A percentile compares a stretch with the other conserved stretches of the same genome.
phyloP scores from a whole-genome alignment of 345 rosid species.

The Eucalyptus tenuipes region DNA sequence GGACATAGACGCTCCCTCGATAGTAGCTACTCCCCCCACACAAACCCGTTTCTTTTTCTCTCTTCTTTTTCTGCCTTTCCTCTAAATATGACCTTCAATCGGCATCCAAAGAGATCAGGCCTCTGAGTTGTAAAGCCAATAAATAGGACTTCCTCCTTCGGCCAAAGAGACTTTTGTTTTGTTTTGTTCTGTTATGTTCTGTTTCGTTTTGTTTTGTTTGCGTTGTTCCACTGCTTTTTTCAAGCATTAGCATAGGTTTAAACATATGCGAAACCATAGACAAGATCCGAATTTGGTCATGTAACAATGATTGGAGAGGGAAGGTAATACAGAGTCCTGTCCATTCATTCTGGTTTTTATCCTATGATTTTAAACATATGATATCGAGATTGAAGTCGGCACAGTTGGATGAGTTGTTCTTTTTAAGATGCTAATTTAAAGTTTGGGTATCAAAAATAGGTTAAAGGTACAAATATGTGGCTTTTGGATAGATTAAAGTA shows the following conservation, averaged over 20 bases:
- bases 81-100: conserved; percentile 1
- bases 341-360: not conserved
- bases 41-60: not conserved
- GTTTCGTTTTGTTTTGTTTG: not conserved
- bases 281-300: not conserved
- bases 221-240: not conserved
- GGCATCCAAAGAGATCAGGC: conserved; percentile 33
- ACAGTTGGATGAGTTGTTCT: not conserved
- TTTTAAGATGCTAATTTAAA: not conserved
- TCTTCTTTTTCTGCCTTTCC: conserved; percentile 14
- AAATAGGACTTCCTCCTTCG: not conserved
- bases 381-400: not conserved
- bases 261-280: not conserved
- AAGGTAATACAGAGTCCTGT: not conserved
- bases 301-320: not conserved
- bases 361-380: not conserved
- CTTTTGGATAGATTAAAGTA: not conserved
- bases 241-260: not conserved
- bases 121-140: conserved; percentile 34
- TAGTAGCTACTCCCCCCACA: conserved; percentile 1
- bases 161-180: not conserved
- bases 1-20: conserved; percentile 46
- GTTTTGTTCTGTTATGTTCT: not conserved
- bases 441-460: not conserved
- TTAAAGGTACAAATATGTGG: not conserved